phyloP scores from a whole-genome alignment of 257 asterid species.

The Nicotiana attenuata region DNA sequence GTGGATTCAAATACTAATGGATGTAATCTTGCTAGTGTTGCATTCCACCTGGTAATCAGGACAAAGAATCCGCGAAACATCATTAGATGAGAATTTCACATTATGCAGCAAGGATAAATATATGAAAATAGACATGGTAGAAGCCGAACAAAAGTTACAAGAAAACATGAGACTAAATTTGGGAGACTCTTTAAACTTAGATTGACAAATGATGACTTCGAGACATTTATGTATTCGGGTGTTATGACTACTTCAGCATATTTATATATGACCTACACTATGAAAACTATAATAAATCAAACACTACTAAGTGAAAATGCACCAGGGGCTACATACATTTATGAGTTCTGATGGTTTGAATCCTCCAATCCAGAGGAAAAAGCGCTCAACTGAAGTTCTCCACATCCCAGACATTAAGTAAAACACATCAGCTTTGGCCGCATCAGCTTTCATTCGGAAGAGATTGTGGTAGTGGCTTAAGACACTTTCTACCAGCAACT shows the following conservation, averaged over 20 bases:
- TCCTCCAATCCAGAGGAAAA: conserved; percentile 95
- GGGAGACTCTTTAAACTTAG: neutral
- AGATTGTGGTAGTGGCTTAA: conserved; percentile 62
- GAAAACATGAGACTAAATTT: neutral
- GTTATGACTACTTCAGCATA: neutral
- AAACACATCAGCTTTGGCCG: conserved; percentile 80
- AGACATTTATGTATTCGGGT: neutral
- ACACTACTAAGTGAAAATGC: neutral
- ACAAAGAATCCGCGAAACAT: neutral
- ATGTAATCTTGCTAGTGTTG: neutral
- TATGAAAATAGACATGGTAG: neutral
- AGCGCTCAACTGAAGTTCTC: conserved; percentile 78
- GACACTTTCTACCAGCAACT: conserved; percentile 41
- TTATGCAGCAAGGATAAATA: neutral
- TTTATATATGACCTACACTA: neutral
- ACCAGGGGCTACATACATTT: conserved; percentile 33
- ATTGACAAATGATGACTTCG: neutral
- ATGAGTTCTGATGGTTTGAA: conserved; percentile 88
- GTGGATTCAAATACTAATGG: neutral
- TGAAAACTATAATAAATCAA: neutral
- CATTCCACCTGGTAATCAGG: neutral
- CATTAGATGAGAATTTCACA: neutral
- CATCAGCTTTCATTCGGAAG: conserved; percentile 65
- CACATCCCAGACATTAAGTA: conserved; percentile 77
- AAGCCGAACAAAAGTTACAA: neutral